Evolutionary conservation across 352 stramenopile genomes (phyloP).

Genomic region (Pythium biforme): DNA sequence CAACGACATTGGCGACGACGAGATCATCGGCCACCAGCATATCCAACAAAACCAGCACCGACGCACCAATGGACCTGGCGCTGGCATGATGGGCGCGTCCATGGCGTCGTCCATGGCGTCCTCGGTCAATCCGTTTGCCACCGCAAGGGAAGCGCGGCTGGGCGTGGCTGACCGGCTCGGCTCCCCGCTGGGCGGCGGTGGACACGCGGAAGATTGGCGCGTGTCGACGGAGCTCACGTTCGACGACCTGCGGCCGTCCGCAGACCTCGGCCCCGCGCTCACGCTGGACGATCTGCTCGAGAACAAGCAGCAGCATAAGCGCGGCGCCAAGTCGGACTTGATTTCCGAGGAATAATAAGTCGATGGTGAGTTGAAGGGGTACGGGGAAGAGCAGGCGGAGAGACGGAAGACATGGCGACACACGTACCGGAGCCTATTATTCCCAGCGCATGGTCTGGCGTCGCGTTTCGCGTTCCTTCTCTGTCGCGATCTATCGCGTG

Average conservation of each 20-base stretch:
- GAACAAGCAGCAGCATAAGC: slow-evolving; percentile 16
- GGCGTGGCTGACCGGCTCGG: slow-evolving; percentile 13
- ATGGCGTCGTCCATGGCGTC: slow-evolving; percentile 6
- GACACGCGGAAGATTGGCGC: slow-evolving; percentile 22
- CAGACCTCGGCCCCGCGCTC: slow-evolving; percentile 14
- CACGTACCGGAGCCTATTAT: background rate
- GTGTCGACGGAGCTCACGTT: slow-evolving; percentile 27
- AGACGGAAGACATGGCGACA: too few relatives aligned
- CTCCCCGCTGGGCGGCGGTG: background rate
- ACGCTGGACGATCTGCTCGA: slow-evolving; percentile 29
- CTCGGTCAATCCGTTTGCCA: slow-evolving; percentile 10
- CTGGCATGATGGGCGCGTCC: background rate
- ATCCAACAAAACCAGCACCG: background rate
- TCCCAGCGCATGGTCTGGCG: background rate
- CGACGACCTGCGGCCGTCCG: slow-evolving; percentile 26
- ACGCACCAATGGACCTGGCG: too few relatives aligned
- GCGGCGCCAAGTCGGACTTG: slow-evolving; percentile 4
- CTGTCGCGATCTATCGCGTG: slow-evolving; percentile 2
- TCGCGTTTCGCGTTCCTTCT: background rate
- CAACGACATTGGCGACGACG: slow-evolving; percentile 30
- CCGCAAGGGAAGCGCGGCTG: background rate
- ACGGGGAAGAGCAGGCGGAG: too few relatives aligned
- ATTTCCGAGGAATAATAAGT: slow-evolving; percentile 9
- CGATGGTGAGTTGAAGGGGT: background rate
- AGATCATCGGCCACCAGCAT: slow-evolving; percentile 18